Evolutionary conservation across 305 asterid species (phyloP).

Genomic region (Euphrasia arctica): DNA sequence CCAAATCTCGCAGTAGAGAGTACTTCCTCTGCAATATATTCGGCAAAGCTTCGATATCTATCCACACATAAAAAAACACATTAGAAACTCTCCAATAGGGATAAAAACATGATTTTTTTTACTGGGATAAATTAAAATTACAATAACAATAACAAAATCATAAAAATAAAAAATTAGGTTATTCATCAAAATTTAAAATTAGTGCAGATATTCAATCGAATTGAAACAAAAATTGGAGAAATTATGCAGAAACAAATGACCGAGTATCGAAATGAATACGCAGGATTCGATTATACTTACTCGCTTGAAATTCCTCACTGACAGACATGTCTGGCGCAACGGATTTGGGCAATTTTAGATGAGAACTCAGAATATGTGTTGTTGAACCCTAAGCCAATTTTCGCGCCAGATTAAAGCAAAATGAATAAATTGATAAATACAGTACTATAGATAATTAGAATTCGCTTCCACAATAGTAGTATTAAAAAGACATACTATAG

Average conservation of each 20-base stretch:
- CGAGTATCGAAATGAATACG: constrained; percentile 22
- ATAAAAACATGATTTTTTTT: neutral
- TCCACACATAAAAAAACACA: constrained; percentile 11
- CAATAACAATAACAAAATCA: neutral
- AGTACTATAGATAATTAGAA: neutral
- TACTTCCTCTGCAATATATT: constrained; percentile 55
- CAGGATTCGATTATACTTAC: constrained; percentile 31
- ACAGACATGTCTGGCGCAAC: constrained; percentile 32
- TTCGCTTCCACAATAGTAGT: neutral
- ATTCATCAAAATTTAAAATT: neutral
- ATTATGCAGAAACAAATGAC: constrained; percentile 6
- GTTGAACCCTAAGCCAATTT: constrained; percentile 38
- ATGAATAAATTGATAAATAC: neutral
- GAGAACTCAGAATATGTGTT: constrained; percentile 3
- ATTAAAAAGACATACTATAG: neutral
- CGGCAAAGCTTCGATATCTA: constrained; percentile 60
- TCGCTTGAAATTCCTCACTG: constrained; percentile 57
- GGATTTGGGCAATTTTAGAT: constrained; percentile 18
- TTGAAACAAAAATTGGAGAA: constrained; percentile 1
- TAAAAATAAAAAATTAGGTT: neutral
- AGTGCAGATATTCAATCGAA: constrained; percentile 4
- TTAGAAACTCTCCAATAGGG: constrained; percentile 13
- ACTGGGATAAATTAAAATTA: neutral
- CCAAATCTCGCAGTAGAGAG: constrained; percentile 45
- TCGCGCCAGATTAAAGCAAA: constrained; percentile 32